Percentiles rank a stretch among this genome's conserved stretches.
These are phyloP conservation scores for Sphaerobolus stellatus DNA, from an alignment of 1,284 basidiomycete genomes.

Conservation along the genomic window DNA sequence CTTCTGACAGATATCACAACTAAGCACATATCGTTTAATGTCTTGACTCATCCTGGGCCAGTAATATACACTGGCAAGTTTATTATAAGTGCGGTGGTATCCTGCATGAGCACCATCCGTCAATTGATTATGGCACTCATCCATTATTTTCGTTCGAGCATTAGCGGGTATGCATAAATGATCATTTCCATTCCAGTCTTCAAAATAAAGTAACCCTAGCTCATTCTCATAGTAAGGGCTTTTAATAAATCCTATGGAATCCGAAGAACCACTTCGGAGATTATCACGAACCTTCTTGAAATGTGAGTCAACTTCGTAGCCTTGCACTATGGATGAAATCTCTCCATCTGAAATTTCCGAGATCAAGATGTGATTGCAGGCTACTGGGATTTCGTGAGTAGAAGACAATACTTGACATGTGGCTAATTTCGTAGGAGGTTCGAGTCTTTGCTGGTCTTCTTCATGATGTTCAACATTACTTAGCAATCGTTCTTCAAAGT, in stretches of 20 bases:
- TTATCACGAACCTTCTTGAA: not conserved
- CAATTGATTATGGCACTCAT: slow-evolving; percentile 6
- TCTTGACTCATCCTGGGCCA: slow-evolving; percentile 17
- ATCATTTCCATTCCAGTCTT: not conserved
- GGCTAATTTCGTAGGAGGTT: not conserved
- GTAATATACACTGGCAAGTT: slow-evolving; percentile 10
- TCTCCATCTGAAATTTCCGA: not conserved
- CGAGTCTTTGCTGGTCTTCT: not conserved
- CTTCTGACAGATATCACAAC: slow-evolving; percentile 13
- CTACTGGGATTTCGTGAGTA: not conserved
- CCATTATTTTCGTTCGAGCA: slow-evolving; percentile 8
- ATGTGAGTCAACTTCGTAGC: not conserved
- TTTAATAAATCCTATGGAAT: not conserved
- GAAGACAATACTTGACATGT: not conserved
- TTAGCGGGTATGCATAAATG: slow-evolving; percentile 15
- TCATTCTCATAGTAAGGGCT: not conserved
- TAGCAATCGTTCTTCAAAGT: not conserved
- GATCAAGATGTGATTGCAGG: not conserved
- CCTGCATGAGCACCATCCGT: slow-evolving; percentile 16
- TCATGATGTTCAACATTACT: not conserved
- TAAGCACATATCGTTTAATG: slow-evolving; percentile 13
- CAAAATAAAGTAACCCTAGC: slow-evolving; percentile 10
- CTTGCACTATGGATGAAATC: not conserved
- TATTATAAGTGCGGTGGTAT: slow-evolving; percentile 9
- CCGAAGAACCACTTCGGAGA: too few species aligned